These are phyloP conservation scores for Chlamydomonas sp. DNA, from an alignment of 139 green algal genomes.

Conservation along the genomic window DNA sequence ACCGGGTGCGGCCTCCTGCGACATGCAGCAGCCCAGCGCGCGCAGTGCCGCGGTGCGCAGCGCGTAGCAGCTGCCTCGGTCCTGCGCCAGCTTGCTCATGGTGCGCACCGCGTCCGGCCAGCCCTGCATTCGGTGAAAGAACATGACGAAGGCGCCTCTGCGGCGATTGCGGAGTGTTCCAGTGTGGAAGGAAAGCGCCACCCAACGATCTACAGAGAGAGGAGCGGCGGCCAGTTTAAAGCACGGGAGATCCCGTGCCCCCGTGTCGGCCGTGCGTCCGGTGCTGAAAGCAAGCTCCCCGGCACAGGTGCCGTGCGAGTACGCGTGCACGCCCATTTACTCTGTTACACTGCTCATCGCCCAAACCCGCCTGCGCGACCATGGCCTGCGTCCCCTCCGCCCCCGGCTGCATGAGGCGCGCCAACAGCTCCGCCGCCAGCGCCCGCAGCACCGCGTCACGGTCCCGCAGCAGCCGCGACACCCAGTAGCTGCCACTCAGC, in stretches of 20 bases:
- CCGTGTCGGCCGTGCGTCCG: too few relatives aligned
- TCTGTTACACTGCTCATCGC: too few relatives aligned
- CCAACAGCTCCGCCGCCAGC: conserved; percentile 38
- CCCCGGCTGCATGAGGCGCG: conserved; percentile 38
- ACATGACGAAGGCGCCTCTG: neutral
- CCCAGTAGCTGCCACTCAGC: conserved; percentile 60
- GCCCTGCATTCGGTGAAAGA: conserved; percentile 8
- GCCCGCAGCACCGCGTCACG: conserved; percentile 37
- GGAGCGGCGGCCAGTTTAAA: too few relatives aligned
- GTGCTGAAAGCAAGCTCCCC: too few relatives aligned
- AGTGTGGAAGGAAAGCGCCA: too few relatives aligned
- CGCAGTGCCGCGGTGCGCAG: conserved; percentile 53
- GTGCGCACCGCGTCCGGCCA: conserved; percentile 57
- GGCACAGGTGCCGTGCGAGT: too few relatives aligned
- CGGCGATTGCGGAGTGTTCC: neutral
- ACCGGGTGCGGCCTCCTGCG: neutral
- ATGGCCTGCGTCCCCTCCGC: conserved; percentile 47
- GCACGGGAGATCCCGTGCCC: too few relatives aligned
- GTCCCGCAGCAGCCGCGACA: conserved; percentile 48
- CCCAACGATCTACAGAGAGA: too few relatives aligned
- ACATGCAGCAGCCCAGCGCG: conserved; percentile 39
- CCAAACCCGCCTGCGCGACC: conserved; percentile 34
- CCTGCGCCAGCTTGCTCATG: conserved; percentile 25
- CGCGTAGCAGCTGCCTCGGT: conserved; percentile 32
- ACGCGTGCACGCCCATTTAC: too few relatives aligned